A percentile compares a stretch with the other conserved stretches of the same genome.
Conservation (phyloP, 352 stramenopile species). For the Pythium plurisporium region DNA sequence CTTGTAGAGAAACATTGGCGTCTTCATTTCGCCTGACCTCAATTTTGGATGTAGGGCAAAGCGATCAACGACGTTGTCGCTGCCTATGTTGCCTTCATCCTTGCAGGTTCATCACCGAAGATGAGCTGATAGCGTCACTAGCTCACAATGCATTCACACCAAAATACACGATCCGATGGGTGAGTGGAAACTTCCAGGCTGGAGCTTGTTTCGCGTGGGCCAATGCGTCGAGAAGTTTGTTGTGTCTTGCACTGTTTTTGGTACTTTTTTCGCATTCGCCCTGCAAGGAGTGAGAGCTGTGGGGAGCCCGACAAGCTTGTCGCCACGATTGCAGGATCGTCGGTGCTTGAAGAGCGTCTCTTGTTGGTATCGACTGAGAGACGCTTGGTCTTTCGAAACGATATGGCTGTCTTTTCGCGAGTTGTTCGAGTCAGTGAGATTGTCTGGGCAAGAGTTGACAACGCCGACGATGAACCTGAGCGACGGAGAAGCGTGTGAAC, state of each 20-base stretch:
- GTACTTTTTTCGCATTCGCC: conserved; percentile 46
- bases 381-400: conserved; percentile 1
- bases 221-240: not conserved
- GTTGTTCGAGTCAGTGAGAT: not conserved
- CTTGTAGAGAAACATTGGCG: not conserved
- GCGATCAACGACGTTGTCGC: conserved; percentile 52
- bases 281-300: conserved; percentile 39
- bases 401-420: not conserved
- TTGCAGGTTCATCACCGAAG: conserved; percentile 20
- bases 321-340: not conserved
- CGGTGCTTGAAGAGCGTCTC: not conserved
- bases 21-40: not conserved
- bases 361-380: not conserved
- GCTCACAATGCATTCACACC: conserved; percentile 56
- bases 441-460: not conserved
- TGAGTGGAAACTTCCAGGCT: not conserved
- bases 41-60: conserved; percentile 28
- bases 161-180: conserved; percentile 37
- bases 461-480: not conserved
- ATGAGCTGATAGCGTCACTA: conserved; percentile 1
- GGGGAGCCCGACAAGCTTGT: not conserved
- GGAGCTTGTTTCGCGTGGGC: not conserved
- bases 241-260: conserved; percentile 11
- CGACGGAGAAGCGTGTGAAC: not conserved
- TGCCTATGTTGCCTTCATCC: conserved; percentile 51